Percentiles rank a stretch among this genome's conserved stretches.
Conservation (phyloP, 345 rosid species). For the Geranium rotundifolium region DNA sequence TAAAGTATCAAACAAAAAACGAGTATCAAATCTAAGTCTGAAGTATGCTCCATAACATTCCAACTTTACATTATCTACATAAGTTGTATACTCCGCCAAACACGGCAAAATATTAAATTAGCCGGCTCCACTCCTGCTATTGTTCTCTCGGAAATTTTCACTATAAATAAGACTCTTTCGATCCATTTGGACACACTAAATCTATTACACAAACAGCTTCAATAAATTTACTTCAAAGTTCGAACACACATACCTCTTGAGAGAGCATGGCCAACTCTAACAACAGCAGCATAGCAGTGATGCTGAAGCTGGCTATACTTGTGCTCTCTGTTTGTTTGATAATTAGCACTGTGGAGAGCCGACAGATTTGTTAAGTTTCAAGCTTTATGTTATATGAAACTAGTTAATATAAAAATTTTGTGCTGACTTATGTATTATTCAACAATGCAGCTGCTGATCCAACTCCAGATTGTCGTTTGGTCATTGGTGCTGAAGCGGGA, state of each 20-base stretch:
- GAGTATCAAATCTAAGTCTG: too few species aligned
- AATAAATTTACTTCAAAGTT: too few species aligned
- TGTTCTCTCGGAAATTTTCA: too few species aligned
- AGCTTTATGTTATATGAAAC: not conserved
- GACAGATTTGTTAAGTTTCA: not conserved
- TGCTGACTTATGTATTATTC: not conserved
- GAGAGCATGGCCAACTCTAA: not conserved
- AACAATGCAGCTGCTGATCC: not conserved
- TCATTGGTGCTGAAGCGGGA: conserved; percentile 5
- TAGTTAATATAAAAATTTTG: not conserved
- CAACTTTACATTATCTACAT: too few species aligned
- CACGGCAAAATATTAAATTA: too few species aligned
- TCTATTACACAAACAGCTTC: too few species aligned
- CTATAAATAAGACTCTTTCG: too few species aligned
- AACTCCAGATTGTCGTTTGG: not conserved
- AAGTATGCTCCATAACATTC: too few species aligned
- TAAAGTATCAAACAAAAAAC: too few species aligned
- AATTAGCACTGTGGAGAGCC: not conserved
- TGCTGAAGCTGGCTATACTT: not conserved
- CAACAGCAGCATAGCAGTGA: not conserved
- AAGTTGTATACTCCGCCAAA: too few species aligned
- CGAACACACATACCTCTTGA: not conserved
- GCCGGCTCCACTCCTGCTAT: too few species aligned
- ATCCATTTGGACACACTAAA: too few species aligned
- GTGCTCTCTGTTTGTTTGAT: conserved; percentile 5